phyloP scores from a whole-genome alignment of 2,329 filamentous ascomycete species.

The Pestalotiopsis sp. region DNA sequence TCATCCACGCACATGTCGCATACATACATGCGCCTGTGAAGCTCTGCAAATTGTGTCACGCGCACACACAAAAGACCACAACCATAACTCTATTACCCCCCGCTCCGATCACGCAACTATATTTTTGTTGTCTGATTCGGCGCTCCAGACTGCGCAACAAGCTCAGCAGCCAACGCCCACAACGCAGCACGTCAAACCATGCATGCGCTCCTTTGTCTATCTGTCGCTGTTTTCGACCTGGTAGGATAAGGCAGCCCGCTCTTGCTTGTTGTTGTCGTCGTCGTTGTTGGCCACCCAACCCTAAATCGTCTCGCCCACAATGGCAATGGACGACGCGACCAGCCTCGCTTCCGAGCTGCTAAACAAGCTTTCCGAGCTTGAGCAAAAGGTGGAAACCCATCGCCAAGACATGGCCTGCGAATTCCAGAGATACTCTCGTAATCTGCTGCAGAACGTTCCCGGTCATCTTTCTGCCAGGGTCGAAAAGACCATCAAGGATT shows the following conservation, averaged over 20 bases:
- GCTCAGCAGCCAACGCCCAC: neutral
- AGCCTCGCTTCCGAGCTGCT: conserved; percentile 55
- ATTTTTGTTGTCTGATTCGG: neutral
- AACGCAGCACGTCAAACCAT: neutral
- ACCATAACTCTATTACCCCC: neutral
- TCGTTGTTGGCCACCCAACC: neutral
- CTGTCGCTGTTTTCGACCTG: conserved; percentile 24
- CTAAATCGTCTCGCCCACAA: conserved; percentile 15
- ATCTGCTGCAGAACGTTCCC: conserved; percentile 51
- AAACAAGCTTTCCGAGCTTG: conserved; percentile 57
- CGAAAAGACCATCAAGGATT: conserved; percentile 47
- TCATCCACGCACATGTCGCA: neutral
- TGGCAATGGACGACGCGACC: conserved; percentile 50
- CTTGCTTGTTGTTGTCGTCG: neutral
- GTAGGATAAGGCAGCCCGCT: conserved; percentile 12
- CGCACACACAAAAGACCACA: neutral
- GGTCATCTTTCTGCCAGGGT: conserved; percentile 49
- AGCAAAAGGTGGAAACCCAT: conserved; percentile 59
- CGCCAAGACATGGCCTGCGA: conserved; percentile 59
- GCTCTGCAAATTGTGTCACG: neutral
- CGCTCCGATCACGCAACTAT: conserved; percentile 11
- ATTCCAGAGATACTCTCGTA: conserved; percentile 57
- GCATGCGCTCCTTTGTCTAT: conserved; percentile 22
- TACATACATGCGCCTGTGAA: neutral
- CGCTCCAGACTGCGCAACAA: neutral